Evolutionary conservation across 2,329 filamentous ascomycete genomes (phyloP).

Genomic region (Ophiostoma sp.): DNA sequence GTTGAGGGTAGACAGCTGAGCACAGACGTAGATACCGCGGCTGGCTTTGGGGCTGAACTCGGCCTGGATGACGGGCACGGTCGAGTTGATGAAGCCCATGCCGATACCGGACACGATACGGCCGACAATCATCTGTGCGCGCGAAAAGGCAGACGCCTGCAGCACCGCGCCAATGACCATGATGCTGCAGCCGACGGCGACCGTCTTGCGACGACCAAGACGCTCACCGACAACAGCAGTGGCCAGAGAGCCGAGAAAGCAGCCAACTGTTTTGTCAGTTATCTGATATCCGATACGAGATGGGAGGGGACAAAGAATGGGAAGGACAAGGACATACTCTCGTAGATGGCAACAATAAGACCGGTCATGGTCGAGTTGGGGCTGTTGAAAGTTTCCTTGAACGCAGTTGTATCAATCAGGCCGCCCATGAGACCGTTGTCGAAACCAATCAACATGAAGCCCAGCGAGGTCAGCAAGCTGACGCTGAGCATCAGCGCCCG

Average conservation of each 20-base stretch:
- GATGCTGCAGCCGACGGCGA: constrained; percentile 34
- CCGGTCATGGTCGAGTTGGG: constrained; percentile 22
- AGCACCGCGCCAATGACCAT: constrained; percentile 35
- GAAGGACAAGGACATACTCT: constrained; percentile 29
- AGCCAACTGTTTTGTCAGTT: constrained; percentile 40
- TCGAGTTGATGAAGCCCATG: constrained; percentile 36
- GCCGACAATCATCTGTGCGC: constrained; percentile 40
- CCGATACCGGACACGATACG: constrained; percentile 40
- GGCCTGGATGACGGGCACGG: constrained; percentile 36
- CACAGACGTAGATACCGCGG: constrained; percentile 21
- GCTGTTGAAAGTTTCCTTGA: constrained; percentile 18
- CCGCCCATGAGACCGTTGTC: constrained; percentile 25
- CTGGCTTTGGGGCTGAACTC: constrained; percentile 31
- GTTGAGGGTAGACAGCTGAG: constrained; percentile 33
- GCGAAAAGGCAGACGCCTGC: constrained; percentile 35
- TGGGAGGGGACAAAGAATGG: constrained; percentile 3
- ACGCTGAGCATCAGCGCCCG: constrained; percentile 19
- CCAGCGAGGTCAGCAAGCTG: constrained; percentile 23
- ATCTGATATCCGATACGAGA: background rate
- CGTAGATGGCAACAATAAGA: constrained; percentile 37
- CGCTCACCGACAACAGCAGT: constrained; percentile 35
- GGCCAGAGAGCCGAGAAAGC: constrained; percentile 47
- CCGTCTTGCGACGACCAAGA: constrained; percentile 34
- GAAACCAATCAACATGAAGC: constrained; percentile 24
- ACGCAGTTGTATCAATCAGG: constrained; percentile 20